A percentile compares a stretch with the other conserved stretches of the same genome.
phyloP scores from a whole-genome alignment of 2,329 filamentous ascomycete genomes.

The Pseudogymnoascus sp. region DNA sequence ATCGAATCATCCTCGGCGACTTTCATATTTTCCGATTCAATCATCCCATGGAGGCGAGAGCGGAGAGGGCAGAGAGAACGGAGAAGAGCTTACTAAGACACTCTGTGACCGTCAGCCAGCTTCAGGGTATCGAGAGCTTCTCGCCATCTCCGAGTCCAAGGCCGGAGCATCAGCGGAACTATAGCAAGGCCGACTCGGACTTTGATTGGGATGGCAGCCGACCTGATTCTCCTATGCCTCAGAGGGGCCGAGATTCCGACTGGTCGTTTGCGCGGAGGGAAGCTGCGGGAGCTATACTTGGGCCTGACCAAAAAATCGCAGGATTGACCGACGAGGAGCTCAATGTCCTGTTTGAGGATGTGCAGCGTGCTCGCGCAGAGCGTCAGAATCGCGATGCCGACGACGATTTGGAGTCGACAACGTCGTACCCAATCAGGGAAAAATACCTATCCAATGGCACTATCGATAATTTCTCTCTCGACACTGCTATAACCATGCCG shows the following conservation, averaged over 20 bases:
- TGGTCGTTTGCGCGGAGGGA: slow-evolving; percentile 92
- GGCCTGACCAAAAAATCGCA: slow-evolving; percentile 83
- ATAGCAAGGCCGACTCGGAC: slow-evolving; percentile 69
- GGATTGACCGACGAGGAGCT: slow-evolving; percentile 89
- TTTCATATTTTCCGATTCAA: slow-evolving; percentile 99
- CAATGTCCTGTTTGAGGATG: slow-evolving; percentile 86
- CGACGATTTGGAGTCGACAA: slow-evolving; percentile 82
- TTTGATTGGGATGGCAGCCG: slow-evolving; percentile 62
- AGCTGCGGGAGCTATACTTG: slow-evolving; percentile 83
- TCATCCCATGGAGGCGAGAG: slow-evolving; percentile 89
- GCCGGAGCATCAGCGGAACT: slow-evolving; percentile 66
- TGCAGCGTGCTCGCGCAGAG: slow-evolving; percentile 76
- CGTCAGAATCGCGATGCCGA: slow-evolving; percentile 69
- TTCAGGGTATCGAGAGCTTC: slow-evolving; percentile 34
- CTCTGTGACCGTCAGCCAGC: slow-evolving; percentile 57
- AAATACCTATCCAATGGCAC: slow-evolving; percentile 95
- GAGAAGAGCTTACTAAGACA: slow-evolving; percentile 83
- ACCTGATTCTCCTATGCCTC: slow-evolving; percentile 69
- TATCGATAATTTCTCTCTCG: slow-evolving; percentile 90
- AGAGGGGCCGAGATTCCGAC: slow-evolving; percentile 71
- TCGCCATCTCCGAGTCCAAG: slow-evolving; percentile 54
- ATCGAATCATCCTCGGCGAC: slow-evolving; percentile 89
- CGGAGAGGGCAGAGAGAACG: slow-evolving; percentile 57
- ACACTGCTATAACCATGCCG: slow-evolving; percentile 89
- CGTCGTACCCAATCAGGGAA: slow-evolving; percentile 79